phyloP scores from a whole-genome alignment of 169 alveolate species.

The Perkinsus olseni region DNA sequence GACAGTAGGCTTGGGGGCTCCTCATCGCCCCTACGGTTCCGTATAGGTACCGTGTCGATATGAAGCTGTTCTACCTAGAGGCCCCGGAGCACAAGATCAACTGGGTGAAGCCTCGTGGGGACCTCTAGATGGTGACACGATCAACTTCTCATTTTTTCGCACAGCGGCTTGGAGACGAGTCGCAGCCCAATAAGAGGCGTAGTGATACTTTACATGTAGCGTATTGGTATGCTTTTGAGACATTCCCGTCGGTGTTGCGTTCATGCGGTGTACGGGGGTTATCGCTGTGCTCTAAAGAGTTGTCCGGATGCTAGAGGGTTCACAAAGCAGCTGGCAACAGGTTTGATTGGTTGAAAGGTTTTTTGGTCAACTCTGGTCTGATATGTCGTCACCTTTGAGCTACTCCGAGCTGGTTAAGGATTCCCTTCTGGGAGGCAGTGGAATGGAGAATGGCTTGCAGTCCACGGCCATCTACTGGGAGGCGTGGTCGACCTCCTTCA shows the following conservation, averaged over 20 bases:
- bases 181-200: background rate
- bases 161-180: conserved; percentile 1
- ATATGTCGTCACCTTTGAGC: background rate
- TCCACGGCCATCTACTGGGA: background rate
- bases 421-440: background rate
- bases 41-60: conserved; percentile 44
- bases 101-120: conserved; percentile 80
- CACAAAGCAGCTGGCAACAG: too few relatives aligned
- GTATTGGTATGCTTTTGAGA: background rate
- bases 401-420: background rate
- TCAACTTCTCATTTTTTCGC: background rate
- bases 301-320: too few relatives aligned
- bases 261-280: background rate
- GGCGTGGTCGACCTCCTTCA: background rate
- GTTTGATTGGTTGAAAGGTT: background rate
- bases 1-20: background rate
- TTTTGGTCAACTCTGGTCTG: background rate
- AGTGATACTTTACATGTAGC: background rate
- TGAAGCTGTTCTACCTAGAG: conserved; percentile 72
- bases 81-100: conserved; percentile 79
- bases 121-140: conserved; percentile 22
- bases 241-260: background rate
- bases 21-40: too few relatives aligned
- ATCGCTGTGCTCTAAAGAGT: too few relatives aligned
- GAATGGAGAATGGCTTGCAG: background rate